Evolutionary conservation across 345 rosid genomes (phyloP).

Genomic region (Streptanthus diversifolius): DNA sequence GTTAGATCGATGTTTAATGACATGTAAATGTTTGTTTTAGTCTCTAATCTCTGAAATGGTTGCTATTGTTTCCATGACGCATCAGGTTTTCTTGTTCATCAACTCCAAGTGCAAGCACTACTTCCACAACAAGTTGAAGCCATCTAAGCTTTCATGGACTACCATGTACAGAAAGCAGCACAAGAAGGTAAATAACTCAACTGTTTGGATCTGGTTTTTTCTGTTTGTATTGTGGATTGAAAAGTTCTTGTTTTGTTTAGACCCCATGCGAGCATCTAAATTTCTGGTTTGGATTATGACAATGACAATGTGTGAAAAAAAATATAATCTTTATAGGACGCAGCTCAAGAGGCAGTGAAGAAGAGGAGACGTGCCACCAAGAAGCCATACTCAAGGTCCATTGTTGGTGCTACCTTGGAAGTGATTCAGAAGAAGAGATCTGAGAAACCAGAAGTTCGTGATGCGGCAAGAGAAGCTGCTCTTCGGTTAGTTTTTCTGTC

Average conservation of each 20-base stretch:
- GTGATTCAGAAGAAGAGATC: conserved; percentile 72
- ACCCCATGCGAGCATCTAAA: background rate
- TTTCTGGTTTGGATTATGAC: background rate
- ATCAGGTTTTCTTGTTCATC: conserved; percentile 78
- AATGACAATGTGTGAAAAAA: background rate
- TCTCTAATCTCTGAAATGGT: background rate
- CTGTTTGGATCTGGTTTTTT: background rate
- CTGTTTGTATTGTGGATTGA: background rate
- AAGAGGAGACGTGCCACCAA: conserved; percentile 58
- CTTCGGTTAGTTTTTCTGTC: conserved; percentile 42
- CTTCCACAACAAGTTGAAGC: conserved; percentile 89
- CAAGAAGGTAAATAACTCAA: conserved; percentile 47
- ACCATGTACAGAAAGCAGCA: conserved; percentile 82
- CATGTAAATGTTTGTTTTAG: background rate
- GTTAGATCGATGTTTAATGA: background rate
- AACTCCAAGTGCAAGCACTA: conserved; percentile 94
- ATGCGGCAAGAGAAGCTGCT: conserved; percentile 76
- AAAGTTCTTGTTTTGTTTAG: background rate
- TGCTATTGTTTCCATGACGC: background rate
- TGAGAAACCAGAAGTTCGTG: conserved; percentile 84
- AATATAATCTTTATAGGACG: conserved; percentile 41
- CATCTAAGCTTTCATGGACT: conserved; percentile 86
- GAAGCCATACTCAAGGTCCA: conserved; percentile 80
- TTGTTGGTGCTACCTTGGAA: conserved; percentile 74
- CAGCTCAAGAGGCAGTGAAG: conserved; percentile 70